Percentiles rank a stretch among this genome's conserved stretches.
Conservation (phyloP, 2,329 filamentous ascomycete genomes). For the Phyllosticta citribraziliensis region DNA sequence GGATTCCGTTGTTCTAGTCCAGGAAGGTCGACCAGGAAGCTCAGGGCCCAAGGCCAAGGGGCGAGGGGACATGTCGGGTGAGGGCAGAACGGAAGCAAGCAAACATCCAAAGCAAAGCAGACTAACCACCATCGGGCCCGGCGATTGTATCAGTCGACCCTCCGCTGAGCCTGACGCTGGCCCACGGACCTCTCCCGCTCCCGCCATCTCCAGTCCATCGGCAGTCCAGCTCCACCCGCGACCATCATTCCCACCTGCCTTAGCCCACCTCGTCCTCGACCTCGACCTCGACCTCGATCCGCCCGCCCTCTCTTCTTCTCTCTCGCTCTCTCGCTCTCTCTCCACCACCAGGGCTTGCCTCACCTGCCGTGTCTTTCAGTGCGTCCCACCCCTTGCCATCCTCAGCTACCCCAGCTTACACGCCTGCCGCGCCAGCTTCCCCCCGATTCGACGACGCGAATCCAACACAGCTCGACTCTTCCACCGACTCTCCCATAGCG, state of each 20-base stretch:
- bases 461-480: slow-evolving; percentile 62
- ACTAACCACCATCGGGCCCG: not conserved
- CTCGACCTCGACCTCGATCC: too few relatives aligned
- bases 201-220: not conserved
- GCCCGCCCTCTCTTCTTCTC: not conserved
- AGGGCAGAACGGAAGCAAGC: not conserved
- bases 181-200: not conserved
- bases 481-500: slow-evolving; percentile 54
- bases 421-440: slow-evolving; percentile 5
- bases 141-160: not conserved
- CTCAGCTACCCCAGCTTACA: not conserved
- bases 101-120: not conserved
- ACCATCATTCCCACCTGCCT: not conserved
- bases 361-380: not conserved
- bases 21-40: not conserved
- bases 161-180: not conserved
- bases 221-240: not conserved
- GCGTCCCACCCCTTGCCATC: not conserved
- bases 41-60: not conserved
- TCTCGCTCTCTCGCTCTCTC: not conserved
- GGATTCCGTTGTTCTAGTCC: not conserved
- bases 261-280: not conserved
- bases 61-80: not conserved
- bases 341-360: not conserved
- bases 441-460: not conserved